Conservation (phyloP, 179 eudicot genomes). For the Patellifolia procumbens region DNA sequence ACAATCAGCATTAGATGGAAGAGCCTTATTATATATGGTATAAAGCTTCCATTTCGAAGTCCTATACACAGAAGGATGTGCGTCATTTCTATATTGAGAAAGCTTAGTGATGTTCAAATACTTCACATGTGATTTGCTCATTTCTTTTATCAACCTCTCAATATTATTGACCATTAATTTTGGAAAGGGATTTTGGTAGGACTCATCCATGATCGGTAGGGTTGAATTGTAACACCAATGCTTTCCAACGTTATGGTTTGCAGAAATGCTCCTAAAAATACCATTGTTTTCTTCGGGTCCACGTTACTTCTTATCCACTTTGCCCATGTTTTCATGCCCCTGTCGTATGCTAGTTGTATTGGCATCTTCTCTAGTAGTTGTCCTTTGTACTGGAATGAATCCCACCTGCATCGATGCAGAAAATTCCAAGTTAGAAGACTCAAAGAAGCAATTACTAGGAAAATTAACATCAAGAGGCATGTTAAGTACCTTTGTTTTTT, state of each 20-base stretch:
- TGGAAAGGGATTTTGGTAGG: background rate
- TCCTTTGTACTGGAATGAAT: slow-evolving; percentile 31
- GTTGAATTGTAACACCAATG: background rate
- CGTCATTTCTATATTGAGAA: background rate
- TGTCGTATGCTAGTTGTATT: background rate
- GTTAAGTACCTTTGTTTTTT: too few relatives aligned
- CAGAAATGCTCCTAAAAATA: slow-evolving; percentile 31
- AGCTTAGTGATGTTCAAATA: background rate
- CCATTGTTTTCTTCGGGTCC: background rate
- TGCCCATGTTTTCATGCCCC: background rate
- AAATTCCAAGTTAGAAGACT: background rate
- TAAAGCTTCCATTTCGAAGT: too few relatives aligned
- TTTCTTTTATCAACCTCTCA: background rate
- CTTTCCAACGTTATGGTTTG: slow-evolving; percentile 23
- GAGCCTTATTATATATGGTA: too few relatives aligned
- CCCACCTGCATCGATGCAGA: slow-evolving; percentile 35
- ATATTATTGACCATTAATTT: background rate
- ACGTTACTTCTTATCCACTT: background rate
- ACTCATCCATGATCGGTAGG: background rate
- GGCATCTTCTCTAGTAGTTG: background rate
- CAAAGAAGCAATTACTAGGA: background rate
- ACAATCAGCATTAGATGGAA: too few relatives aligned
- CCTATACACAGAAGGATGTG: too few relatives aligned
- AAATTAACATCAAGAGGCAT: too few relatives aligned
- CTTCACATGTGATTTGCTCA: background rate